phyloP scores from a whole-genome alignment of 148 eudicot species.

The Rhododendron molle region DNA sequence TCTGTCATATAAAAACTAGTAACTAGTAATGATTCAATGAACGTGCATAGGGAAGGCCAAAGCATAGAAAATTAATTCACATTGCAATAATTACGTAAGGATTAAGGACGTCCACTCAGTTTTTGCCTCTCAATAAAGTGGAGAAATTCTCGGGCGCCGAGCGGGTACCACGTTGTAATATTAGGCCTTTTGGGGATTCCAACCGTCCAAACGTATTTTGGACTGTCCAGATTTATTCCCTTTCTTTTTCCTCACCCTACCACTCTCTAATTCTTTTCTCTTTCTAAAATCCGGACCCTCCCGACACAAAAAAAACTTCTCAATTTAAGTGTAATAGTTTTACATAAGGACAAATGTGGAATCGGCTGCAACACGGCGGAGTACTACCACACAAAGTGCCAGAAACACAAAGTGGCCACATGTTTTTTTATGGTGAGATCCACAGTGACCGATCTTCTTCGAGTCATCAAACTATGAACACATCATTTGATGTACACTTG shows the following conservation, averaged over 20 bases:
- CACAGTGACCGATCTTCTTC: not conserved
- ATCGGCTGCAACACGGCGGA: not conserved
- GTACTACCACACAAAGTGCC: not conserved
- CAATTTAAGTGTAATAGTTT: too few relatives aligned
- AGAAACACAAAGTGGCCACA: not conserved
- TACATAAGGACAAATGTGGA: not conserved
- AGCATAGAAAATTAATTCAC: not conserved
- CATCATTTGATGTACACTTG: too few relatives aligned
- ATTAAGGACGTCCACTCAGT: not conserved
- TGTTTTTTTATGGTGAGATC: not conserved
- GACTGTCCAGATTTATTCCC: too few relatives aligned
- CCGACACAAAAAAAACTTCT: too few relatives aligned
- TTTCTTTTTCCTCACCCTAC: too few relatives aligned
- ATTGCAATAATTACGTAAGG: not conserved
- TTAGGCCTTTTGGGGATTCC: rapidly evolving
- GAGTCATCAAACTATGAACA: too few relatives aligned
- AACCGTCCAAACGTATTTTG: too few relatives aligned
- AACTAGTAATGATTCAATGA: too few relatives aligned
- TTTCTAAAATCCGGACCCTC: too few relatives aligned
- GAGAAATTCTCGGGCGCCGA: too few relatives aligned
- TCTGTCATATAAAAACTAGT: not conserved
- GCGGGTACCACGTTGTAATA: too few relatives aligned
- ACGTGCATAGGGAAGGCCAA: not conserved
- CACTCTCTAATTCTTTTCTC: too few relatives aligned
- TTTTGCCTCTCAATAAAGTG: not conserved